phyloP scores from a whole-genome alignment of 805 yeast genomes.

The Kodamaea kakaduensis region DNA sequence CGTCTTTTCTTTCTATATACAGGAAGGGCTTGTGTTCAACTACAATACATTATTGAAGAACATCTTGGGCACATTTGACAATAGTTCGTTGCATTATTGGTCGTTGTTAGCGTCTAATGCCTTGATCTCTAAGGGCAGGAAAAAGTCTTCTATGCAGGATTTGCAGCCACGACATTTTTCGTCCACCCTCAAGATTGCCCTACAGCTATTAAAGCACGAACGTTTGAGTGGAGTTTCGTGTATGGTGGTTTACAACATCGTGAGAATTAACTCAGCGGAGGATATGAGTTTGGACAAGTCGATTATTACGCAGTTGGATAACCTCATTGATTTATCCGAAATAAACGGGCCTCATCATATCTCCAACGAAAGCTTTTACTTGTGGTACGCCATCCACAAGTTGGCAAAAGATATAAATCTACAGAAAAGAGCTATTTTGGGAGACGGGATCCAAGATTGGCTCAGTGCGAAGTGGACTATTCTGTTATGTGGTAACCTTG shows the following conservation, averaged over 20 bases:
- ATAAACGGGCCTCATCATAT: slow-evolving; percentile 56
- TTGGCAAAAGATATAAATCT: slow-evolving; percentile 33
- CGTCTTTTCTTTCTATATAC: too few species aligned
- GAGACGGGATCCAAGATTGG: slow-evolving; percentile 47
- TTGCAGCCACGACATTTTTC: slow-evolving; percentile 6
- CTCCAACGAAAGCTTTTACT: slow-evolving; percentile 43
- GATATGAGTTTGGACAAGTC: slow-evolving; percentile 33
- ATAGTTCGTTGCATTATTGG: slow-evolving; percentile 21
- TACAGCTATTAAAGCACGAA: slow-evolving; percentile 34
- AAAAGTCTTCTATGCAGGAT: too few species aligned
- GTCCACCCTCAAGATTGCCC: slow-evolving; percentile 30
- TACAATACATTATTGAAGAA: slow-evolving; percentile 14
- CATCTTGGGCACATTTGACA: slow-evolving; percentile 20
- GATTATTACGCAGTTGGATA: slow-evolving; percentile 44
- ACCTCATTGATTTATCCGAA: slow-evolving; percentile 50
- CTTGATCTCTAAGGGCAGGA: slow-evolving; percentile 10
- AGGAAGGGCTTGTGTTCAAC: too few species aligned
- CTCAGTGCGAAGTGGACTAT: slow-evolving; percentile 42
- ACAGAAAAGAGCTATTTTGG: slow-evolving; percentile 21
- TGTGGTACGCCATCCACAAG: slow-evolving; percentile 49
- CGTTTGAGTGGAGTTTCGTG: slow-evolving; percentile 27
- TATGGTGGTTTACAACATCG: slow-evolving; percentile 20
- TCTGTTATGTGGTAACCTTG: slow-evolving; percentile 34
- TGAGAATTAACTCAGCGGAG: slow-evolving; percentile 10
- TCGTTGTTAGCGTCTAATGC: slow-evolving; percentile 20